Evolutionary conservation across 768 basidiomycete genomes (phyloP).

Genomic region (Daedalea quercina): DNA sequence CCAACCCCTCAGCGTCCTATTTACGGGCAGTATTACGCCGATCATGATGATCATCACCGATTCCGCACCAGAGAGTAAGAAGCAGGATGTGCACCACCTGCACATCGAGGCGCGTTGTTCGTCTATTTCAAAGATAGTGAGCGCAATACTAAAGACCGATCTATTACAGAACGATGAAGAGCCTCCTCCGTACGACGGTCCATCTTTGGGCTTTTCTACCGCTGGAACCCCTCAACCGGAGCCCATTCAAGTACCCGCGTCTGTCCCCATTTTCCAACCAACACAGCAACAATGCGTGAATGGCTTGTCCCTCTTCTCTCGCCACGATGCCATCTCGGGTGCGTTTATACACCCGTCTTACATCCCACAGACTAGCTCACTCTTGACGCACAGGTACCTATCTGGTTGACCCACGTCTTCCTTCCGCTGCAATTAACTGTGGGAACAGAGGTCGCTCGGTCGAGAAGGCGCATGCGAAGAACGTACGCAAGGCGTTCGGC

Average conservation of each 20-base stretch:
- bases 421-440: not conserved
- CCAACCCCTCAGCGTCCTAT: not conserved
- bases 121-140: too few relatives aligned
- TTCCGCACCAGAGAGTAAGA: not conserved
- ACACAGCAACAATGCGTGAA: slow-evolving; percentile 20
- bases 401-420: not conserved
- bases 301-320: slow-evolving; percentile 18
- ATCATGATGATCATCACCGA: not conserved
- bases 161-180: too few relatives aligned
- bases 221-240: not conserved
- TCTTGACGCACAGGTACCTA: not conserved
- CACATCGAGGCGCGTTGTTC: not conserved
- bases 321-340: slow-evolving; percentile 19
- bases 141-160: too few relatives aligned
- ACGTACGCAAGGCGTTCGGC: slow-evolving; percentile 7
- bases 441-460: not conserved
- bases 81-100: not conserved
- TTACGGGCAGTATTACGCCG: not conserved
- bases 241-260: not conserved
- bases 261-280: slow-evolving; percentile 9
- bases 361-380: not conserved
- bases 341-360: not conserved
- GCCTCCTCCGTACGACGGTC: not conserved
- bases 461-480: not conserved
- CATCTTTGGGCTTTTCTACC: too few relatives aligned